These are phyloP conservation scores for Penicillium polonicum DNA, from an alignment of 2,329 filamentous ascomycete genomes.

Conservation along the genomic window DNA sequence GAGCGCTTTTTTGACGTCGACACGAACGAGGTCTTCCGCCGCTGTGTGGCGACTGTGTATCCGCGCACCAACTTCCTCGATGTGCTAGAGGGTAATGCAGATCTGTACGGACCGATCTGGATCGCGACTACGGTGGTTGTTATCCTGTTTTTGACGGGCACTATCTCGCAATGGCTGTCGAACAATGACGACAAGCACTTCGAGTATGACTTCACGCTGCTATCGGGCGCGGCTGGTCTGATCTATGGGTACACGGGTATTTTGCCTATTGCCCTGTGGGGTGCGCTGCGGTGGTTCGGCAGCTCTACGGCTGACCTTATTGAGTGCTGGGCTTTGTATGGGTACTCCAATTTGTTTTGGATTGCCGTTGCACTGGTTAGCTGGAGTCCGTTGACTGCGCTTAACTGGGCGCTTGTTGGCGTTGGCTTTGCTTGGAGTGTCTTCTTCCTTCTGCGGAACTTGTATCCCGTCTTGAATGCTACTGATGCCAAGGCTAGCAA, in stretches of 20 bases:
- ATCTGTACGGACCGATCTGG: constrained; percentile 97
- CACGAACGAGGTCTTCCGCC: constrained; percentile 80
- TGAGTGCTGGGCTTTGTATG: constrained; percentile 94
- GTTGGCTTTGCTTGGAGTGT: constrained; percentile 82
- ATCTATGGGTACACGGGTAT: constrained; percentile 93
- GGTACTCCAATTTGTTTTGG: constrained; percentile 96
- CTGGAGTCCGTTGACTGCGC: constrained; percentile 78
- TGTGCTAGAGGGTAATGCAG: constrained; percentile 92
- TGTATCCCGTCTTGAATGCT: constrained; percentile 88
- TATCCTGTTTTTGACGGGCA: constrained; percentile 91
- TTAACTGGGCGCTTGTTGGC: constrained; percentile 93
- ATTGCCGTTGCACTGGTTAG: constrained; percentile 89
- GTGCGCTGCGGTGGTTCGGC: constrained; percentile 89
- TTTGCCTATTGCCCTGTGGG: constrained; percentile 82
- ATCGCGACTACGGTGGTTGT: constrained; percentile 97
- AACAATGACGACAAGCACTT: constrained; percentile 68
- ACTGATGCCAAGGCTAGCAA: constrained; percentile 92
- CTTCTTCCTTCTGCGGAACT: constrained; percentile 77
- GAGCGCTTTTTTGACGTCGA: constrained; percentile 98
- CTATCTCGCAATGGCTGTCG: constrained; percentile 86
- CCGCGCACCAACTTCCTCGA: constrained; percentile 94
- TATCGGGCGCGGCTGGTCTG: constrained; percentile 86
- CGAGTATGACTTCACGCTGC: constrained; percentile 83
- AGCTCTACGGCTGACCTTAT: constrained; percentile 89
- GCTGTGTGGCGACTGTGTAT: constrained; percentile 85